These are phyloP conservation scores for Eucalyptus sp. DNA, from an alignment of 345 rosid species.

Conservation along the genomic window DNA sequence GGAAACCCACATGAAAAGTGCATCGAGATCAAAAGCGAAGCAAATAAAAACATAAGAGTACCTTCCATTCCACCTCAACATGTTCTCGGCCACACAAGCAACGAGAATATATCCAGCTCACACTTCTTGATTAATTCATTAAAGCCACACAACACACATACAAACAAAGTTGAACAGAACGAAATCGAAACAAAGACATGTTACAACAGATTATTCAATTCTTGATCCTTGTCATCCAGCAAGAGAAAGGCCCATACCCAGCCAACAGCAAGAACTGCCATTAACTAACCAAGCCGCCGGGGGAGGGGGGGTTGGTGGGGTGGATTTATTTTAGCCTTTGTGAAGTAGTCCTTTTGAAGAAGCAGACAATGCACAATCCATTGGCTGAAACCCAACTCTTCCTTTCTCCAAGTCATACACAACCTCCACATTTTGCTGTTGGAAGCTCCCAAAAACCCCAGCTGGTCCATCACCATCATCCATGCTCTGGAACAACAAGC, in stretches of 20 bases:
- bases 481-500: constrained; percentile 63
- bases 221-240: neutral
- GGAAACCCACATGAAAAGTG: neutral
- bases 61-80: neutral
- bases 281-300: neutral
- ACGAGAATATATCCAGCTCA: neutral
- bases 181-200: neutral
- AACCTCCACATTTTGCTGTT: constrained; percentile 69
- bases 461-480: constrained; percentile 72
- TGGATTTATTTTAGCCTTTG: constrained; percentile 1
- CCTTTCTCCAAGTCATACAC: constrained; percentile 71
- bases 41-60: neutral
- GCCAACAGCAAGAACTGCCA: neutral
- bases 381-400: constrained; percentile 67
- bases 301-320: neutral
- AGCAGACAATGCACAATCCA: constrained; percentile 63
- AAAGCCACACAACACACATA: neutral
- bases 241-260: neutral
- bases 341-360: constrained; percentile 41
- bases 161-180: neutral
- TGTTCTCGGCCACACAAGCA: neutral
- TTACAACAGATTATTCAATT: neutral
- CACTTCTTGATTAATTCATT: neutral
- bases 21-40: neutral
- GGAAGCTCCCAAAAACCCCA: constrained; percentile 76